Evolutionary conservation across 352 stramenopile species (phyloP), one percentile per base, ranked within the genome.

Genomic region (Halophytophthora polymorphica): DNA sequence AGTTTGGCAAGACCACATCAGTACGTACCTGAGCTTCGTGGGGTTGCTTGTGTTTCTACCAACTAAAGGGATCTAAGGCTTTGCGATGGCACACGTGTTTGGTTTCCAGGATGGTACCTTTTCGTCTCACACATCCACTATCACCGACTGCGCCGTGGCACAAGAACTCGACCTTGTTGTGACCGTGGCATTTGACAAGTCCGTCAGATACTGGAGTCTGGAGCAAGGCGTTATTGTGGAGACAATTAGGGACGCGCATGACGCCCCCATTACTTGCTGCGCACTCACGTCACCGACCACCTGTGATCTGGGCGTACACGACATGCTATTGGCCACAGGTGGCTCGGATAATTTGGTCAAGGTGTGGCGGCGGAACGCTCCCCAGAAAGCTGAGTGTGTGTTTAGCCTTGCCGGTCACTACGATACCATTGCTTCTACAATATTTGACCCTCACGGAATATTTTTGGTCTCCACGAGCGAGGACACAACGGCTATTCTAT

Each of bases 271-370:
- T 39, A 67, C 50, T 3, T 69, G 62, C 43, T 82, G 71, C n/a
- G 54, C 75, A 3, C 41, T 86, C 2, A 83, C 74, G 12, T 66
- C 53, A 1, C 45, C 61, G 8, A 61, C 47, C 0, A 69, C 63
- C 1, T 64, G 52, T 13, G 38, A 66, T 43, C 29, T 50, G 2
- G 53, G 21, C n/a, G 10, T 52, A 11, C 56, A 63, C 45, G 53
- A 80, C 1, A 63, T 78, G 29, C 31, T 85, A 3, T 46, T 86
- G 12, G 73, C 74, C 4, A 88, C 75, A 14, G 72, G 72, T 21
- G 77, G 56, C 7, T 76, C 72, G 17, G 77, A 86, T 55, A 86
- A 86, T 21, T 45, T 83, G n/a, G 66, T 86, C 21, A 88, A 86
- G 50, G 59, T 88, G 0, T 86, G 77, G 77, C 50, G 62, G 2